phyloP scores from a whole-genome alignment of 768 basidiomycete species.

The Kwoniella sp. region DNA sequence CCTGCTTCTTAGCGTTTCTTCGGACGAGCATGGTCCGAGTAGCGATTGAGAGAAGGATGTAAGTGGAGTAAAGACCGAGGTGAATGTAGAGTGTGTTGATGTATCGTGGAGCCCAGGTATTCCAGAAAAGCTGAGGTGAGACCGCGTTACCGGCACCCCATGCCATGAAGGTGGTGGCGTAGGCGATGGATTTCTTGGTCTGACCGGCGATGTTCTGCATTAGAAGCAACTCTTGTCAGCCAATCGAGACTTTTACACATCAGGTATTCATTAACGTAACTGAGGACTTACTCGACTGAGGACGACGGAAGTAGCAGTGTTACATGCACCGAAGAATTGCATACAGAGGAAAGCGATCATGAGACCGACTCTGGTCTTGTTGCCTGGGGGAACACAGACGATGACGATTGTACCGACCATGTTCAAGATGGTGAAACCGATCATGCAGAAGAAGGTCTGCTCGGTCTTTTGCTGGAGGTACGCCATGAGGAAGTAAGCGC shows the following conservation, averaged over 20 bases:
- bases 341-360: slow-evolving; percentile 62
- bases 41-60: slow-evolving; percentile 16
- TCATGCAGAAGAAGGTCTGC: slow-evolving; percentile 60
- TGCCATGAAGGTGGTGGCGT: slow-evolving; percentile 59
- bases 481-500: slow-evolving; percentile 19
- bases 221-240: background rate
- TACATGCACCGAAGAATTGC: slow-evolving; percentile 22
- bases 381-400: slow-evolving; percentile 58
- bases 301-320: slow-evolving; percentile 23
- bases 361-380: slow-evolving; percentile 59
- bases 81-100: slow-evolving; percentile 37
- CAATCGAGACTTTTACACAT: too few relatives aligned
- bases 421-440: slow-evolving; percentile 61
- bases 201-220: slow-evolving; percentile 59
- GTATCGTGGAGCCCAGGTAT: slow-evolving; percentile 61
- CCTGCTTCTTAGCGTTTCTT: slow-evolving; percentile 53
- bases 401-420: slow-evolving; percentile 62
- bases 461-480: slow-evolving; percentile 21
- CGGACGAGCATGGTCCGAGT: slow-evolving; percentile 52
- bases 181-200: slow-evolving; percentile 62
- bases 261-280: too few relatives aligned
- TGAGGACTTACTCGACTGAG: slow-evolving; percentile 26
- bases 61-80: slow-evolving; percentile 17
- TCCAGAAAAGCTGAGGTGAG: slow-evolving; percentile 61
- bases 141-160: slow-evolving; percentile 64